Conservation (phyloP, 768 basidiomycete genomes). For the Naganishia antarctica region DNA sequence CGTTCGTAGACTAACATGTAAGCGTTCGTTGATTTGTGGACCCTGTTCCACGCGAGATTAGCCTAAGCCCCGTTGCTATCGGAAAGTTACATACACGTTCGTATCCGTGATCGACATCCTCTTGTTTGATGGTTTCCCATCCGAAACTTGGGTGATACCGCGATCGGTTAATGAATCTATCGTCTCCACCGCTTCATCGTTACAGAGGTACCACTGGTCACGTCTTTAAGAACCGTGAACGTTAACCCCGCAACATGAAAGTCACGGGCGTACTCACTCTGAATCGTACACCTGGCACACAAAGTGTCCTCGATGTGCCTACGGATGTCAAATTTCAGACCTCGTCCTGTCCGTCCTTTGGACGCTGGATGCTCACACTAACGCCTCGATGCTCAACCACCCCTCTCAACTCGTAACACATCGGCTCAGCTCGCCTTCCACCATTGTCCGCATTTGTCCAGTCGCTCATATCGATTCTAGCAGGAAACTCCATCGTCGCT, state of each 20-base stretch:
- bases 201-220: conserved; percentile 81
- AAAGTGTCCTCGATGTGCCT: conserved; percentile 49
- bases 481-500: conserved; percentile 71
- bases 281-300: conserved; percentile 41
- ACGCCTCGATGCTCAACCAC: conserved; percentile 81
- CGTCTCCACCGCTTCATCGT: conserved; percentile 64
- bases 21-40: conserved; percentile 62
- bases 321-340: conserved; percentile 38
- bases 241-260: background rate
- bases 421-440: background rate
- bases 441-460: conserved; percentile 10
- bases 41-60: conserved; percentile 37
- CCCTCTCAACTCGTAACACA: conserved; percentile 74
- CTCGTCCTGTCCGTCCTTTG: conserved; percentile 80
- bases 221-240: conserved; percentile 51
- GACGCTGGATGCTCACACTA: conserved; percentile 81
- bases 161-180: background rate
- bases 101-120: background rate
- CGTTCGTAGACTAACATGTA: conserved; percentile 91
- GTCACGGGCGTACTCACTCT: conserved; percentile 29
- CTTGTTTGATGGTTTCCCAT: background rate
- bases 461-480: conserved; percentile 61
- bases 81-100: conserved; percentile 1
- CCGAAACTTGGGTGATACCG: background rate
- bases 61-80: background rate